A percentile compares a stretch with the other conserved stretches of the same genome.
Evolutionary conservation across 148 eudicot genomes (phyloP).

Genomic region (Rhododendron mucronatum): DNA sequence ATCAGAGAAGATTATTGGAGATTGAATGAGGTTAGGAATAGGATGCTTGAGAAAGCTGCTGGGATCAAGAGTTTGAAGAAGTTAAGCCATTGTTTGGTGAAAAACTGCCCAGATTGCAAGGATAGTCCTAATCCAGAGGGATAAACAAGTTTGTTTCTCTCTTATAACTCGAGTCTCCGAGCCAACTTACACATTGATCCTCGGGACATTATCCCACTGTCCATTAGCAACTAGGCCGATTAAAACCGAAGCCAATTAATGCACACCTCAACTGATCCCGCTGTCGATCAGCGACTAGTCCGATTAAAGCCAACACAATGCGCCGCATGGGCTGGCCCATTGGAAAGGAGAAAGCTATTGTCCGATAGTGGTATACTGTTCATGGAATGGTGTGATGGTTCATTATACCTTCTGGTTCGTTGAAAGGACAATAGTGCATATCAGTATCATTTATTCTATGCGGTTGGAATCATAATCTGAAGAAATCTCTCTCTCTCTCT

Average conservation of each 20-base stretch:
- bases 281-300: neutral
- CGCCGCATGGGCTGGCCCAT: neutral
- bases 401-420: neutral
- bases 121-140: neutral
- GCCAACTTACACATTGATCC: too few relatives aligned
- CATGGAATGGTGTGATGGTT: neutral
- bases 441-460: neutral
- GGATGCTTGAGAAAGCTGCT: conserved; percentile 8
- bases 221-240: too few relatives aligned
- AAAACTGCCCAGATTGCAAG: neutral
- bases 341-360: neutral
- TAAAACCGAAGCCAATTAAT: too few relatives aligned
- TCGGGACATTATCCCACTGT: too few relatives aligned
- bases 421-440: neutral
- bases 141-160: neutral
- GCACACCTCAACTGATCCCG: too few relatives aligned
- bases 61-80: conserved; percentile 4
- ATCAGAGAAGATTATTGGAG: neutral
- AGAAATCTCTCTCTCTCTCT: neutral
- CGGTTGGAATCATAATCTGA: neutral
- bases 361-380: neutral
- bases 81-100: conserved; percentile 4
- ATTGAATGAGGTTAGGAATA: neutral
- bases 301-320: neutral
- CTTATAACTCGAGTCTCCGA: neutral